Evolutionary conservation across 768 basidiomycete genomes (phyloP).

Genomic region (Tylopilus felleus): DNA sequence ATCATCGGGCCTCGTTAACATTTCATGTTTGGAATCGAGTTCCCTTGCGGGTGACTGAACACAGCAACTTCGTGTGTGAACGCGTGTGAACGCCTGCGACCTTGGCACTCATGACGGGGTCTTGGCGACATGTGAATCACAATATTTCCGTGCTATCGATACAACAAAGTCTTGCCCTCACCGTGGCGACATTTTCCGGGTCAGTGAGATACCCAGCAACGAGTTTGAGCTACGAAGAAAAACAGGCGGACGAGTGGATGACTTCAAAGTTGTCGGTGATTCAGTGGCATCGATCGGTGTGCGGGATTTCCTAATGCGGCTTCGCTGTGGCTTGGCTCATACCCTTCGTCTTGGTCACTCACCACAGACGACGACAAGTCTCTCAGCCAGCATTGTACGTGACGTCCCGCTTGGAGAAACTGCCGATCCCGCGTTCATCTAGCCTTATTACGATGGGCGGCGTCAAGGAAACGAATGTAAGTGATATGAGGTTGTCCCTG

Average conservation of each 20-base stretch:
- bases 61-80: not conserved
- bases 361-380: conserved; percentile 5
- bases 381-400: conserved; percentile 10
- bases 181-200: not conserved
- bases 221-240: no score
- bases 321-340: not conserved
- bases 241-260: not conserved
- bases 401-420: not conserved
- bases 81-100: not conserved
- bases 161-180: not conserved
- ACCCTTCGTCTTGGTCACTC: not conserved
- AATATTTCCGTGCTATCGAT: no score
- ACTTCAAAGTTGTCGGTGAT: not conserved
- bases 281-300: not conserved
- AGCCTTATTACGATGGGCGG: conserved; percentile 22
- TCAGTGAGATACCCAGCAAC: no score
- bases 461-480: conserved; percentile 30
- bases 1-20: no score
- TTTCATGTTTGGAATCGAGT: not conserved
- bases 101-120: conserved; percentile 3
- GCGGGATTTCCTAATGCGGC: conserved; percentile 15
- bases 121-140: conserved; percentile 1
- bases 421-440: not conserved
- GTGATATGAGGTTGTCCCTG: conserved; percentile 9
- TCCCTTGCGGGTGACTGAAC: not conserved